A percentile compares a stretch with the other conserved stretches of the same genome.
Conservation (phyloP, 1,284 basidiomycete genomes). For the Golubevia sp. region DNA sequence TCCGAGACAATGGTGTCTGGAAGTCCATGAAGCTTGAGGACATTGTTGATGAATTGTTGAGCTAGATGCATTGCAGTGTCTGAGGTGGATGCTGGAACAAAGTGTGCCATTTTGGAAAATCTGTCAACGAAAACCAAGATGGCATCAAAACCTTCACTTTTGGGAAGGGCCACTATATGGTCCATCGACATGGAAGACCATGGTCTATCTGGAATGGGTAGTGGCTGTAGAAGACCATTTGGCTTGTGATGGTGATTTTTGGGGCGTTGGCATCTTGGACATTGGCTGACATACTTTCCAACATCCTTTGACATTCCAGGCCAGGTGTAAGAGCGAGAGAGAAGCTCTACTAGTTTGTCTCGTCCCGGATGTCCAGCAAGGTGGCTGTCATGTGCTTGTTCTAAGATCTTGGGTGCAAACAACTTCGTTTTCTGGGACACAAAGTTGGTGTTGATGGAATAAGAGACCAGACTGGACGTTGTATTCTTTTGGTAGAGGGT, state of each 20-base stretch:
- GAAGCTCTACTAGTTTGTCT: constrained; percentile 1
- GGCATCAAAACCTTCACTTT: not conserved
- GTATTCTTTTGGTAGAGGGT: not conserved
- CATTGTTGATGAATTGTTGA: constrained; percentile 62
- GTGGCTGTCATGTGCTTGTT: constrained; percentile 2
- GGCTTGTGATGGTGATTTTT: no score
- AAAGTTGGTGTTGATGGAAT: not conserved
- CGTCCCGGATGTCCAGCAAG: constrained; percentile 7
- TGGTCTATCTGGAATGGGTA: no score
- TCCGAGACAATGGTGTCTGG: constrained; percentile 64
- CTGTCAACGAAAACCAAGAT: constrained; percentile 10
- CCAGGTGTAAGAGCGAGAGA: no score
- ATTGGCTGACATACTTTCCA: no score
- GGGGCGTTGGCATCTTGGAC: no score
- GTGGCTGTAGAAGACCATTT: no score
- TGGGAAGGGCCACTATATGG: constrained; percentile 3
- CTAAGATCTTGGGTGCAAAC: not conserved
- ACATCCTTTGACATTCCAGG: no score
- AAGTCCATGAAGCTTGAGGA: constrained; percentile 64
- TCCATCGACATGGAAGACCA: no score
- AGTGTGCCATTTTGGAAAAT: constrained; percentile 13
- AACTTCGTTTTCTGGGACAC: constrained; percentile 6
- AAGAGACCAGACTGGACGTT: no score
- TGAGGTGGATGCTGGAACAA: constrained; percentile 51
- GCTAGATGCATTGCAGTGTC: constrained; percentile 63